Percentiles rank a stretch among this genome's conserved stretches.
Evolutionary conservation across 768 basidiomycete genomes (phyloP).

Genomic region (Pilatotrama ljubarskyi): DNA sequence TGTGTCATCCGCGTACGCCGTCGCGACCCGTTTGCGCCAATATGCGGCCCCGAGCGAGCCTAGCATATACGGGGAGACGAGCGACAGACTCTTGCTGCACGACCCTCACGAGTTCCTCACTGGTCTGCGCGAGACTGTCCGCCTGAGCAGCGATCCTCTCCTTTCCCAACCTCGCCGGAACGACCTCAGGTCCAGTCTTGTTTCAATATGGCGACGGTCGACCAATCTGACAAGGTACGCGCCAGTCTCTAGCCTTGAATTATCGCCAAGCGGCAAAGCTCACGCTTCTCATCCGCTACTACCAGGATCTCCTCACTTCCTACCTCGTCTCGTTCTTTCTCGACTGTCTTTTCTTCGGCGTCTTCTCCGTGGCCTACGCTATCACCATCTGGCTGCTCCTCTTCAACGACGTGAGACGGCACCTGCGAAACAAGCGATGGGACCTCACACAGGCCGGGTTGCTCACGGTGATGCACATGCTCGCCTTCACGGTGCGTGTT

Average conservation of each 20-base stretch:
- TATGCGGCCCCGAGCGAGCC: too few relatives aligned
- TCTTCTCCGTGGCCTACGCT: neutral
- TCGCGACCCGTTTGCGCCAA: too few relatives aligned
- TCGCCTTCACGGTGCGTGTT: neutral
- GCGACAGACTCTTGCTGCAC: too few relatives aligned
- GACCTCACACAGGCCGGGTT: neutral
- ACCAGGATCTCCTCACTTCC: neutral
- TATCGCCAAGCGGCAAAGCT: neutral
- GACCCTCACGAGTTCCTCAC: too few relatives aligned
- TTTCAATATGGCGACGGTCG: too few relatives aligned
- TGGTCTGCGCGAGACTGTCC: too few relatives aligned
- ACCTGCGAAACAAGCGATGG: neutral
- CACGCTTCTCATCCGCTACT: neutral
- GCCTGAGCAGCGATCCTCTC: too few relatives aligned
- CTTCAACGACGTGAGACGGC: neutral
- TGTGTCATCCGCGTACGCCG: too few relatives aligned
- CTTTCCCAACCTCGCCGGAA: too few relatives aligned
- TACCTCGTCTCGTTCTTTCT: neutral
- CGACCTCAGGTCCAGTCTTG: too few relatives aligned
- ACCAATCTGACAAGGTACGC: neutral
- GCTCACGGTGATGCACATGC: neutral
- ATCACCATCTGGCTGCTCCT: constrained; percentile 1
- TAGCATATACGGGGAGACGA: too few relatives aligned
- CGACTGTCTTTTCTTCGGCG: neutral
- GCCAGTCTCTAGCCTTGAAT: neutral